A percentile compares a stretch with the other conserved stretches of the same genome.
Evolutionary conservation across 805 yeast species (phyloP).

Genomic region (Clavispora carvajalis): DNA sequence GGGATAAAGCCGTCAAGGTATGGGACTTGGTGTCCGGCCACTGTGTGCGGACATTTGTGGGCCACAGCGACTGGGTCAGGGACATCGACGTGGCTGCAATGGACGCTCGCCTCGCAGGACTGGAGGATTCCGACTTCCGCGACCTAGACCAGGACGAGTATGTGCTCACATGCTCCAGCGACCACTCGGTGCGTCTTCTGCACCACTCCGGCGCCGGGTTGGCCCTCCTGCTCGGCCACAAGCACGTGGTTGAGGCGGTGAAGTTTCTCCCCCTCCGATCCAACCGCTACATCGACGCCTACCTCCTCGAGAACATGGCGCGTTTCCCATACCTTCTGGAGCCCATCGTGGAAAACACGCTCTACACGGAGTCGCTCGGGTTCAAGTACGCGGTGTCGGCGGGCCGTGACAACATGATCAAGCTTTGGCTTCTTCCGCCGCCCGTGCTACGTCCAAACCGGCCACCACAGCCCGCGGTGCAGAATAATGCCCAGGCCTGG

Average conservation of each 20-base stretch:
- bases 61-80: conserved; percentile 89
- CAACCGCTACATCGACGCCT: conserved; percentile 44
- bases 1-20: conserved; percentile 55
- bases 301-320: conserved; percentile 27
- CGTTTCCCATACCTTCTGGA: conserved; percentile 29
- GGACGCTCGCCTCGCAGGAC: conserved; percentile 12
- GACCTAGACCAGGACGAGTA: conserved; percentile 43
- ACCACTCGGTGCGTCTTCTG: conserved; percentile 65
- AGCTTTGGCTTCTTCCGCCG: conserved; percentile 72
- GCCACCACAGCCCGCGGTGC: conserved; percentile 48
- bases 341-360: conserved; percentile 22
- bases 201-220: conserved; percentile 66
- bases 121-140: conserved; percentile 15
- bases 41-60: conserved; percentile 59
- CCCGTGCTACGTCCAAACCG: conserved; percentile 54
- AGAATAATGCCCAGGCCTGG: conserved; percentile 55
- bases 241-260: conserved; percentile 75
- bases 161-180: conserved; percentile 71
- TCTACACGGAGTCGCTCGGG: conserved; percentile 37
- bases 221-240: conserved; percentile 67
- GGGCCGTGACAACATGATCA: conserved; percentile 70
- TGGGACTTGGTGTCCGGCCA: conserved; percentile 71
- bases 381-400: conserved; percentile 72
- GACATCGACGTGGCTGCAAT: conserved; percentile 42
- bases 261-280: conserved; percentile 56